A percentile compares a stretch with the other conserved stretches of the same genome.
These are phyloP conservation scores for Xylariomycetidae sp. DNA, from an alignment of 2,329 filamentous ascomycete species.

Conservation along the genomic window DNA sequence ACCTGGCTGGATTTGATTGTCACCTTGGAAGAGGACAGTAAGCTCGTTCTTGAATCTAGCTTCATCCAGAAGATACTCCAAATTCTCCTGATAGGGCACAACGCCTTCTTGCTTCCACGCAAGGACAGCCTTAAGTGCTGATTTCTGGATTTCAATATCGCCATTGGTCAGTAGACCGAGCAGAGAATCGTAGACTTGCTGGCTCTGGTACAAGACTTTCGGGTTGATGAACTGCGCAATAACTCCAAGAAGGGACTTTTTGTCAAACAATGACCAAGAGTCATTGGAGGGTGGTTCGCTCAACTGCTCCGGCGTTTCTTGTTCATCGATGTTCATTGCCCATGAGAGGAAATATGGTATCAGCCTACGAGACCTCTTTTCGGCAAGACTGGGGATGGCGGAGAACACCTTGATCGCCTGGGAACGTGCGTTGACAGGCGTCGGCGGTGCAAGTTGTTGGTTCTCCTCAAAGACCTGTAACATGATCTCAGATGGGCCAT, in stretches of 20 bases:
- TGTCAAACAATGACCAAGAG: conserved; percentile 71
- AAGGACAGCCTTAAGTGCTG: conserved; percentile 76
- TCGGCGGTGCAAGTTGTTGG: conserved; percentile 50
- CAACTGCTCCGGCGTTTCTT: conserved; percentile 22
- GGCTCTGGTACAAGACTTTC: conserved; percentile 71
- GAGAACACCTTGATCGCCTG: conserved; percentile 78
- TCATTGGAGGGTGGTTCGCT: conserved; percentile 18
- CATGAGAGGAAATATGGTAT: conserved; percentile 84
- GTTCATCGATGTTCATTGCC: conserved; percentile 54
- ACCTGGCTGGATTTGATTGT: conserved; percentile 65
- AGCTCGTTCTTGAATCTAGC: conserved; percentile 89
- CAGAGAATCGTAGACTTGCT: conserved; percentile 71
- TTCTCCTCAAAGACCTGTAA: conserved; percentile 58
- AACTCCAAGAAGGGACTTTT: conserved; percentile 75
- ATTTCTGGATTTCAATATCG: conserved; percentile 83
- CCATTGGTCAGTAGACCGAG: conserved; percentile 78
- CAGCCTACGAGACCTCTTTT: conserved; percentile 78
- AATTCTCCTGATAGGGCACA: conserved; percentile 74
- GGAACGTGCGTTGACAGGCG: conserved; percentile 57
- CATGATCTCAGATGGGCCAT: conserved; percentile 54
- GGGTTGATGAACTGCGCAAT: conserved; percentile 87
- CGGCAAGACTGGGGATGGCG: conserved; percentile 69
- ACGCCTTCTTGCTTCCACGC: conserved; percentile 83
- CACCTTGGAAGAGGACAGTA: conserved; percentile 77
- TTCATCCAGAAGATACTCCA: conserved; percentile 85